These are phyloP conservation scores for Triadica sebifera DNA, from an alignment of 345 rosid genomes.

Conservation along the genomic window DNA sequence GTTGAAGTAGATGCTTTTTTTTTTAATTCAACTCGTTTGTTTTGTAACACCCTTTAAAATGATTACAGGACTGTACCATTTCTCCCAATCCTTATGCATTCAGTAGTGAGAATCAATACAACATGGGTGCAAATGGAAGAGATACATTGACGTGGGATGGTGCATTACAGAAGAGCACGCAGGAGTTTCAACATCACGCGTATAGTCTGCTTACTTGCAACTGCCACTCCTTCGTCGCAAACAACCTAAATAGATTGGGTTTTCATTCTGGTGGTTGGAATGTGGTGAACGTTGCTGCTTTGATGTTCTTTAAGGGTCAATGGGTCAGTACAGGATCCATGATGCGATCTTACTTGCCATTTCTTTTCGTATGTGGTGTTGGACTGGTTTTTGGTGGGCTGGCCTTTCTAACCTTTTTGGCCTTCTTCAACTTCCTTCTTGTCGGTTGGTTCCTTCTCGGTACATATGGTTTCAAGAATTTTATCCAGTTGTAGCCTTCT, in stretches of 20 bases:
- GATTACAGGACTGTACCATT: slow-evolving; percentile 42
- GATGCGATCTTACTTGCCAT: slow-evolving; percentile 55
- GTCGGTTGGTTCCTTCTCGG: slow-evolving; percentile 77
- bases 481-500: slow-evolving; percentile 61
- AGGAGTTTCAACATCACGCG: slow-evolving; percentile 74
- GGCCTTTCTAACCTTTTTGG: slow-evolving; percentile 52
- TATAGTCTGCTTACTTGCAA: slow-evolving; percentile 92
- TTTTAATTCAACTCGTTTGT: too few species aligned
- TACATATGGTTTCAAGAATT: slow-evolving; percentile 66
- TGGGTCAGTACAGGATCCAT: slow-evolving; percentile 71
- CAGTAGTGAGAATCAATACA: slow-evolving; percentile 33
- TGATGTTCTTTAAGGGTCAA: slow-evolving; percentile 65
- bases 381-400: slow-evolving; percentile 67
- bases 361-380: slow-evolving; percentile 41
- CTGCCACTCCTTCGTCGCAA: slow-evolving; percentile 94
- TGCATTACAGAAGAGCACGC: slow-evolving; percentile 63
- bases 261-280: slow-evolving; percentile 75
- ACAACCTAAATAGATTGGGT: slow-evolving; percentile 78
- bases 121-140: slow-evolving; percentile 29
- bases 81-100: slow-evolving; percentile 33
- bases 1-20: too few species aligned
- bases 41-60: background rate
- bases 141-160: slow-evolving; percentile 65
- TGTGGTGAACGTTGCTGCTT: slow-evolving; percentile 72
- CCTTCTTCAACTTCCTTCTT: slow-evolving; percentile 54